Base-by-base conservation (phyloP, 495 filamentous ascomycete genomes). In the Aspergillus kassunensis region DNA sequence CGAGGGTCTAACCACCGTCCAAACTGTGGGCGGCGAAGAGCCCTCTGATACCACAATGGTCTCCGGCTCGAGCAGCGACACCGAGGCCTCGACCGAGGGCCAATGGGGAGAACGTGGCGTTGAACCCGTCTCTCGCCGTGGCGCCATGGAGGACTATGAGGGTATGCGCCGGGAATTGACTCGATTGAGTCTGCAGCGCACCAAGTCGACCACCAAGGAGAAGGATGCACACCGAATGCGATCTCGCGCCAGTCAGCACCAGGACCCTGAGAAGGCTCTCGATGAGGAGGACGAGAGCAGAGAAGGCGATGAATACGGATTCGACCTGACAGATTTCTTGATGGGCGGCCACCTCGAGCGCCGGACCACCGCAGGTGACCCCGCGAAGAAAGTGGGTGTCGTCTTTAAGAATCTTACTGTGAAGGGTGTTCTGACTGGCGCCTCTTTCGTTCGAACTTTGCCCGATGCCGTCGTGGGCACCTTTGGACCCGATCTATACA, bases 311-410 rank as follows among this genome's bases (percentile, higher is more conserved):
- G 66, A 71, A 13, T 78, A 79, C 12, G 77, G 78, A 6, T 91
- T 95, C 57, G 79, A 88, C 48, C 68, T 95, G 1, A 82, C 79
- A 23, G 71, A 82, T 35, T 95, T 95, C 63, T 78, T 95, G 66
- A 77, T 82, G 9, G 85, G 90, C 37, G 89, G 89, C 13, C 86
- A 88, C 54, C 84, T 95, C 51, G 89, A 91, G 68, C 89, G 87
- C 59, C 80, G 88, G 13, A 81, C 80, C 2, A 83, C 84, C 11
- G 64, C 64, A 34, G 82, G 81, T 6, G 79, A 78, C 24, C 89
- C 88, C 0, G 80, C 84, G 33, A 95, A 95, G 72, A 89, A 87
- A 58, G 80, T 95, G 18, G 91, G 91, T 3, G 86, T 96, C 1
- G 76, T 91, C 1, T 96, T 89, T 69, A 88, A 87, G 70, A 76